A percentile compares a stretch with the other conserved stretches of the same genome.
These are phyloP conservation scores for Fusarium beomiforme DNA, from an alignment of 2,329 filamentous ascomycete species.

Conservation along the genomic window DNA sequence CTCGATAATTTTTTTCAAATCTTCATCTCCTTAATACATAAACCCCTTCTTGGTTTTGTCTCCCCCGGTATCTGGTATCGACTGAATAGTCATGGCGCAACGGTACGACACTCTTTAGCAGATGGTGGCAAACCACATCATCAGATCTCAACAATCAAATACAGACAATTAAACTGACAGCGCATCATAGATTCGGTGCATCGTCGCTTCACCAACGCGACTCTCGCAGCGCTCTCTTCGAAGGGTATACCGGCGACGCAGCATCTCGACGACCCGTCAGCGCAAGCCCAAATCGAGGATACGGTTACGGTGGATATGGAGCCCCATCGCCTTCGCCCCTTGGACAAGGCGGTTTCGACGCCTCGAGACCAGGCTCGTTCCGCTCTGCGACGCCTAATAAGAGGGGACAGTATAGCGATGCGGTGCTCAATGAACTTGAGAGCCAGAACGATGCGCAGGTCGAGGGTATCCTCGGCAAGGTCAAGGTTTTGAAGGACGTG, in stretches of 20 bases:
- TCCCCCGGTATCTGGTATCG: not conserved
- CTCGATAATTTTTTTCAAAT: constrained; percentile 19
- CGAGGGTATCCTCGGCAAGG: constrained; percentile 90
- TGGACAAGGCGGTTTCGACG: constrained; percentile 23
- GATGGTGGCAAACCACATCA: constrained; percentile 15
- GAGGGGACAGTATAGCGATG: constrained; percentile 91
- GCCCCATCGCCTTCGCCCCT: constrained; percentile 34
- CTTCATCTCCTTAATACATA: not conserved
- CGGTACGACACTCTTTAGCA: constrained; percentile 41
- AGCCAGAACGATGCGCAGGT: constrained; percentile 94
- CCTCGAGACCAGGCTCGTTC: constrained; percentile 49
- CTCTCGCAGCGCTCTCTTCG: constrained; percentile 78
- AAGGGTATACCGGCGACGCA: constrained; percentile 69
- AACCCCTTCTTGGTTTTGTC: not conserved
- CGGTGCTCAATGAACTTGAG: constrained; percentile 91
- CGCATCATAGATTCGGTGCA: constrained; percentile 66
- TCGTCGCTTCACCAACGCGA: constrained; percentile 79
- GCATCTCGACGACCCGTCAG: constrained; percentile 54
- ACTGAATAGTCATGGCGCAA: constrained; percentile 48
- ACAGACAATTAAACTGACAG: constrained; percentile 12
- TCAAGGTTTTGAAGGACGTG: constrained; percentile 88
- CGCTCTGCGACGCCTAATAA: constrained; percentile 77
- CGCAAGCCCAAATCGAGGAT: constrained; percentile 58
- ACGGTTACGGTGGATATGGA: constrained; percentile 58
- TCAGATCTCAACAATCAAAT: constrained; percentile 2